These are phyloP conservation scores for Teunomyces stri DNA, from an alignment of 805 yeast species.

Conservation along the genomic window DNA sequence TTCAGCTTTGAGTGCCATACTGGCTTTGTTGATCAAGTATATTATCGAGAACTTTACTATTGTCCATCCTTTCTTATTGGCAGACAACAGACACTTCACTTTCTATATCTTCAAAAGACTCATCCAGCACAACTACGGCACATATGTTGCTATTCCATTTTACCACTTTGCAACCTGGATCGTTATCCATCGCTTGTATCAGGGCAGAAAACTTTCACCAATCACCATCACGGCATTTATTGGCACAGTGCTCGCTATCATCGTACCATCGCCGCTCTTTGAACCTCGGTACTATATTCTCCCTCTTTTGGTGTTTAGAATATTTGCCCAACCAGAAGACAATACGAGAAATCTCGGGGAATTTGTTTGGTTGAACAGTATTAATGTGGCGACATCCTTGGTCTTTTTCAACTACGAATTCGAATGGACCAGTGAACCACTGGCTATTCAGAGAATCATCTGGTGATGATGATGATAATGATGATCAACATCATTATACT, in stretches of 20 bases:
- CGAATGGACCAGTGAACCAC: conserved; percentile 62
- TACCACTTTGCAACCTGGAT: conserved; percentile 62
- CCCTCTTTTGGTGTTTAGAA: conserved; percentile 75
- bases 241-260: conserved; percentile 53
- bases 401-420: conserved; percentile 65
- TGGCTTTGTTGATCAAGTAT: conserved; percentile 34
- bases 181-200: conserved; percentile 16
- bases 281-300: conserved; percentile 91
- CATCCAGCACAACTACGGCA: conserved; percentile 47
- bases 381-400: conserved; percentile 51
- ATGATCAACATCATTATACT: background rate
- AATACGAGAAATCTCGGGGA: conserved; percentile 49
- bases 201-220: conserved; percentile 13
- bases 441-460: conserved; percentile 70
- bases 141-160: conserved; percentile 55
- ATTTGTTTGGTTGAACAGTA: conserved; percentile 55
- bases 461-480: conserved; percentile 61
- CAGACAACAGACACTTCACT: conserved; percentile 92
- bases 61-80: conserved; percentile 85
- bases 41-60: conserved; percentile 61
- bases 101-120: conserved; percentile 79
- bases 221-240: conserved; percentile 50
- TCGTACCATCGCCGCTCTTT: conserved; percentile 87
- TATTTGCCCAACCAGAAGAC: conserved; percentile 46
- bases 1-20: conserved; percentile 13